Conservation (phyloP, 176 grass and related monocot genomes). For the Bromus sterilis region DNA sequence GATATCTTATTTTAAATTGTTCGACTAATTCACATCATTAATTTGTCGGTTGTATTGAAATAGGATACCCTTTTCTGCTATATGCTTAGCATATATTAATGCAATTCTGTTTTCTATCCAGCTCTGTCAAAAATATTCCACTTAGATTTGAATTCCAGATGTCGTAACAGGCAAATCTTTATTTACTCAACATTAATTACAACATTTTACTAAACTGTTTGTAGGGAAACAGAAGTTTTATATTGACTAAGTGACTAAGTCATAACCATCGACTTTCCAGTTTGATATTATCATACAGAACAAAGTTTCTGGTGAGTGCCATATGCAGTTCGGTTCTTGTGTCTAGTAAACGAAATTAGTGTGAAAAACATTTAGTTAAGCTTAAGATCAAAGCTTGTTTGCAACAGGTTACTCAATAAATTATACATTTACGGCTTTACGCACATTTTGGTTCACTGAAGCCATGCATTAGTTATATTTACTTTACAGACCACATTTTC, state of each 20-base stretch:
- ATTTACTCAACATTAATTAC: background rate
- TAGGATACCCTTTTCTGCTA: background rate
- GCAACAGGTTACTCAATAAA: background rate
- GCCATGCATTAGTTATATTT: background rate
- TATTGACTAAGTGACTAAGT: background rate
- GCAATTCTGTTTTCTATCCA: background rate
- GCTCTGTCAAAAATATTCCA: background rate
- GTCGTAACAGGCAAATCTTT: background rate
- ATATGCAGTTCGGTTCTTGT: background rate
- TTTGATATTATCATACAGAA: constrained; percentile 4
- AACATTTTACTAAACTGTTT: background rate
- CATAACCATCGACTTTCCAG: background rate
- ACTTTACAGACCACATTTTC: too few species aligned
- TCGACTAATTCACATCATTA: background rate
- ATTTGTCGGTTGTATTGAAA: background rate
- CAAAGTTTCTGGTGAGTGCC: background rate
- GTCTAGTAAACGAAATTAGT: background rate
- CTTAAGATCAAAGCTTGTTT: constrained; percentile 8
- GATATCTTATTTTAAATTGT: background rate
- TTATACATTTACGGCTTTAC: background rate
- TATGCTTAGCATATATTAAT: background rate
- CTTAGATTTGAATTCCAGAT: background rate
- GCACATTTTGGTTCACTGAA: background rate
- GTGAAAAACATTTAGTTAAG: background rate
- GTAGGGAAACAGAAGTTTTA: background rate